phyloP scores from a whole-genome alignment of 192 early-diverging fungal genomes.

The Mortierella alpina region DNA sequence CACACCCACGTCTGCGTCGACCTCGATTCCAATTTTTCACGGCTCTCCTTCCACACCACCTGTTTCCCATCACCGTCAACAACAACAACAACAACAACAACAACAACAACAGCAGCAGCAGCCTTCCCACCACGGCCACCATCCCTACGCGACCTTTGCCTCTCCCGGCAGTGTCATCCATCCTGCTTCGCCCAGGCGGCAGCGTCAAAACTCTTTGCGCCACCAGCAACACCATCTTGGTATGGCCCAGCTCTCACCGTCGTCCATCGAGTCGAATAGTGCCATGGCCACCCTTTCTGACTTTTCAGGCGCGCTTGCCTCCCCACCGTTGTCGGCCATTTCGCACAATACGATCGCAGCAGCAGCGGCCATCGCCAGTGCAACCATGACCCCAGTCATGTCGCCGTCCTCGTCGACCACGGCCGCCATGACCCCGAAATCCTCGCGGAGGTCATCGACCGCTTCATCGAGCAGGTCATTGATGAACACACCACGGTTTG shows the following conservation, averaged over 20 bases:
- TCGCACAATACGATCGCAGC: constrained; percentile 1
- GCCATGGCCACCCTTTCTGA: not conserved
- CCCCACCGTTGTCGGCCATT: not conserved
- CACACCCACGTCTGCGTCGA: constrained; percentile 1
- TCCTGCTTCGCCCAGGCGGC: constrained; percentile 24
- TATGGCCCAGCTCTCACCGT: constrained; percentile 13
- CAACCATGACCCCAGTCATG: not conserved
- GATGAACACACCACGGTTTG: constrained; percentile 1
- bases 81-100: constrained; percentile 7
- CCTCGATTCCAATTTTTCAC: constrained; percentile 17
- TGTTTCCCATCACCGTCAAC: not conserved
- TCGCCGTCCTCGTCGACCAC: not conserved
- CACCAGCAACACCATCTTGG: constrained; percentile 13
- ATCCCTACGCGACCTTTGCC: not conserved
- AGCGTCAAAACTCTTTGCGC: constrained; percentile 23
- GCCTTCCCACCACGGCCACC: not conserved
- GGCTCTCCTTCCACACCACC: not conserved
- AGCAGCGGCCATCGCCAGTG: not conserved
- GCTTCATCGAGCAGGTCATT: constrained; percentile 12
- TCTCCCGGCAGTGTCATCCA: not conserved
- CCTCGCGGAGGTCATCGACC: not conserved
- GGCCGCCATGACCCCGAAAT: not conserved
- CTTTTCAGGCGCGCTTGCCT: not conserved
- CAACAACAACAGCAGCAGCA: constrained; percentile 11
- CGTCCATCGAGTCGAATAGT: not conserved